Evolutionary conservation across 2,329 filamentous ascomycete species (phyloP).

Genomic region (Sclerotinia trifoliorum): DNA sequence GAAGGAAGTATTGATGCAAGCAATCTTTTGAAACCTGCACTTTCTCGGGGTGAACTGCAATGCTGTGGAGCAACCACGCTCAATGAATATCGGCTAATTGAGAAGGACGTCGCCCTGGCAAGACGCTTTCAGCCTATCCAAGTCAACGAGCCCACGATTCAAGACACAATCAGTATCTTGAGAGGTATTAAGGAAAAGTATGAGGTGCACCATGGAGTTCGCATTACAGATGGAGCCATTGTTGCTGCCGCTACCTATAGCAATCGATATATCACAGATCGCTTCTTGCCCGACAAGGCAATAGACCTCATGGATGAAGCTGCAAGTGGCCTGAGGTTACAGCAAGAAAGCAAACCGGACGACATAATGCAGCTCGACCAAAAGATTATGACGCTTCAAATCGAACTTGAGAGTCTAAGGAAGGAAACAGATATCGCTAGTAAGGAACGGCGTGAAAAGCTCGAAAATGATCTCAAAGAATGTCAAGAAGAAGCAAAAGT

Average conservation of each 20-base stretch:
- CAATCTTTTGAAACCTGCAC: conserved; percentile 87
- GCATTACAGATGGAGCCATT: conserved; percentile 87
- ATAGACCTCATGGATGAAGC: conserved; percentile 97
- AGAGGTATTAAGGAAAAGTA: conserved; percentile 97
- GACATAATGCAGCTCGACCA: conserved; percentile 90
- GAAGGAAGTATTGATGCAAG: conserved; percentile 96
- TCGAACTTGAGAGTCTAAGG: conserved; percentile 88
- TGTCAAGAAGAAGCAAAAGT: conserved; percentile 74
- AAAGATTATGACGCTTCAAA: conserved; percentile 95
- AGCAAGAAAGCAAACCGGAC: conserved; percentile 96
- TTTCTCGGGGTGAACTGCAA: conserved; percentile 90
- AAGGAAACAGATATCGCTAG: conserved; percentile 93
- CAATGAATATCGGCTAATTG: conserved; percentile 87
- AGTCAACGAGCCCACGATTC: conserved; percentile 87
- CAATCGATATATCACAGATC: conserved; percentile 94
- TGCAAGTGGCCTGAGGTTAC: conserved; percentile 81
- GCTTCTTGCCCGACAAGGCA: conserved; percentile 94
- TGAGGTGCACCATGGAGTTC: conserved; percentile 93
- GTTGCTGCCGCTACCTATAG: conserved; percentile 90
- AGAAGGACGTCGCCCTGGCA: conserved; percentile 92
- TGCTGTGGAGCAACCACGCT: conserved; percentile 86
- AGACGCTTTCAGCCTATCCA: conserved; percentile 91
- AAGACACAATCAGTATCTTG: conserved; percentile 92
- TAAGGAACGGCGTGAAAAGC: conserved; percentile 80
- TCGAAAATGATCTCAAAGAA: conserved; percentile 72